Conservation (phyloP, 192 early-diverging fungal species). For the Backusella mclennaniae region DNA sequence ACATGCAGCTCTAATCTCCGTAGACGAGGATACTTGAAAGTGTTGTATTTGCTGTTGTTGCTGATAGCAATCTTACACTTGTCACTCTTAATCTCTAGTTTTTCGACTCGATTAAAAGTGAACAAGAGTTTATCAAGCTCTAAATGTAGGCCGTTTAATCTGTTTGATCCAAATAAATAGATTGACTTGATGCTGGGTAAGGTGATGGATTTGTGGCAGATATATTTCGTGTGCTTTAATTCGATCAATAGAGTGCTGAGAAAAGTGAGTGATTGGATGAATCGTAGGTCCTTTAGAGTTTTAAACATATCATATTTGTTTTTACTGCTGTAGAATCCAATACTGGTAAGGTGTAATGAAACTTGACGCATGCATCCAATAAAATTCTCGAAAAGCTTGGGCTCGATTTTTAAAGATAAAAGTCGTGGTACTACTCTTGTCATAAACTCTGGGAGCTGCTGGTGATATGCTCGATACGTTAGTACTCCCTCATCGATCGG, state of each 20-base stretch:
- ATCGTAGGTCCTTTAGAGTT: background rate
- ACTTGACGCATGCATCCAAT: background rate
- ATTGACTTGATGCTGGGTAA: background rate
- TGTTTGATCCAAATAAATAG: background rate
- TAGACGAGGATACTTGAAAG: background rate
- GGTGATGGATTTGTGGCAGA: background rate
- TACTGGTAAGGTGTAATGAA: background rate
- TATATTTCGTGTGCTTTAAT: background rate
- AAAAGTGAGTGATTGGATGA: background rate
- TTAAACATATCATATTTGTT: constrained; percentile 4
- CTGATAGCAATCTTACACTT: background rate
- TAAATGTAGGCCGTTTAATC: background rate
- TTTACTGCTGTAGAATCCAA: background rate
- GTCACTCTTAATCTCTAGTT: background rate
- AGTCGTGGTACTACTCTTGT: background rate
- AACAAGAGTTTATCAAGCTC: background rate
- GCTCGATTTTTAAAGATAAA: background rate
- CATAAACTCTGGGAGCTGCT: background rate
- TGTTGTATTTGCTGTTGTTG: background rate
- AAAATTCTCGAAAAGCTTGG: background rate
- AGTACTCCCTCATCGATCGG: background rate
- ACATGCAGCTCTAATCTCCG: background rate
- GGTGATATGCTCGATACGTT: background rate
- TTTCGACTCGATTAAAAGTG: background rate
- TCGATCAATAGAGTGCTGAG: background rate